phyloP scores from a whole-genome alignment of 2,329 filamentous ascomycete species.

The Plectosphaerella plurivora region DNA sequence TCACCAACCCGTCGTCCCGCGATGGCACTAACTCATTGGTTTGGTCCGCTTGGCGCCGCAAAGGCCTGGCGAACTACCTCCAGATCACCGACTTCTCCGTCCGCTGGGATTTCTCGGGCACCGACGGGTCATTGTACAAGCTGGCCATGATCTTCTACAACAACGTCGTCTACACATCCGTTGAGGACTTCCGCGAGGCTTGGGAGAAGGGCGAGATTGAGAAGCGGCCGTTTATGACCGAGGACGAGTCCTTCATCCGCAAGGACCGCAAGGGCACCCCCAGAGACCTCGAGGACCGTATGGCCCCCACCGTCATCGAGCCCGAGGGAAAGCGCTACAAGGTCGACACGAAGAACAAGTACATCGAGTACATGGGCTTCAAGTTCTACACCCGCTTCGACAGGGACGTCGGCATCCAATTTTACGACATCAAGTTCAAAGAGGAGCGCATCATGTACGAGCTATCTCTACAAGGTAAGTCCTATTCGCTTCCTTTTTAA shows the following conservation, averaged over 20 bases:
- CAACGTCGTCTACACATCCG: constrained; percentile 8
- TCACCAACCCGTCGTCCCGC: constrained; percentile 11
- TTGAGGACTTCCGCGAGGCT: constrained; percentile 11
- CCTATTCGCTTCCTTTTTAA: not conserved
- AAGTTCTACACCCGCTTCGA: constrained; percentile 12
- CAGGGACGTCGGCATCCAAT: constrained; percentile 3
- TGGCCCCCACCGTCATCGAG: constrained; percentile 10
- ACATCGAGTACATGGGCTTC: constrained; percentile 14
- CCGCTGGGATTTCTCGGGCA: constrained; percentile 12
- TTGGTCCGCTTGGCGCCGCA: constrained; percentile 12
- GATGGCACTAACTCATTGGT: constrained; percentile 10
- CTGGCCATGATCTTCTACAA: constrained; percentile 13
- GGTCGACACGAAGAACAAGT: constrained; percentile 12
- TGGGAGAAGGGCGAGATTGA: constrained; percentile 9
- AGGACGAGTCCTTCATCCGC: constrained; percentile 9
- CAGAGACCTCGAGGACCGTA: constrained; percentile 11
- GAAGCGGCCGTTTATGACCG: constrained; percentile 6
- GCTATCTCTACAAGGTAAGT: not conserved
- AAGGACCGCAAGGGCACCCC: constrained; percentile 12
- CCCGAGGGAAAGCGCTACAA: constrained; percentile 13
- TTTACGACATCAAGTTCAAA: constrained; percentile 27
- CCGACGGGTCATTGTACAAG: constrained; percentile 10
- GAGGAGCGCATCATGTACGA: constrained; percentile 43
- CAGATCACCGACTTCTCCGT: constrained; percentile 12
- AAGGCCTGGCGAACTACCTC: constrained; percentile 10